Evolutionary conservation across 1,139 yeast genomes (phyloP).

Genomic region (Oligophagozyma castellii): DNA sequence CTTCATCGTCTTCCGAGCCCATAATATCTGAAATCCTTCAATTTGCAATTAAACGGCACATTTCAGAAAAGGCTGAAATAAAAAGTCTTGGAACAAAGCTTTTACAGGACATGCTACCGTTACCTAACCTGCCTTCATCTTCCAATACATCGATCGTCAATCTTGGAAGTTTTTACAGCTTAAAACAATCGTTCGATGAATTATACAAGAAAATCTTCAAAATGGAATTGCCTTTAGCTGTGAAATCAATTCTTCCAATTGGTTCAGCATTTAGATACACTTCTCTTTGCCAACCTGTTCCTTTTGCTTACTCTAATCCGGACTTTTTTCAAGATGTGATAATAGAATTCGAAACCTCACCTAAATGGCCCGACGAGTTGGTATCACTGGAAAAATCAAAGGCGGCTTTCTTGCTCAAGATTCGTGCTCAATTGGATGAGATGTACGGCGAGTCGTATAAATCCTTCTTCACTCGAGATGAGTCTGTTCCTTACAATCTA

Average conservation of each 20-base stretch:
- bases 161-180: conserved; percentile 37
- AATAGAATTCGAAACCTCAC: conserved; percentile 76
- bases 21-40: conserved; percentile 53
- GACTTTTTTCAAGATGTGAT: conserved; percentile 72
- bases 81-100: conserved; percentile 28
- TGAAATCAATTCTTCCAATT: conserved; percentile 61
- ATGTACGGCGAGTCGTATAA: conserved; percentile 39
- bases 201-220: conserved; percentile 37
- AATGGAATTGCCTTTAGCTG: conserved; percentile 51
- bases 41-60: conserved; percentile 50
- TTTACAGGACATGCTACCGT: conserved; percentile 42
- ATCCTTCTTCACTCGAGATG: conserved; percentile 49
- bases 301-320: conserved; percentile 64
- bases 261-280: conserved; percentile 62
- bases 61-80: conserved; percentile 35
- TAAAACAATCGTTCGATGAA: conserved; percentile 54
- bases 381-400: conserved; percentile 78
- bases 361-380: conserved; percentile 93
- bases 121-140: conserved; percentile 46
- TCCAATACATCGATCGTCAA: conserved; percentile 41
- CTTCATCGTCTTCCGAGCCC: conserved; percentile 43
- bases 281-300: conserved; percentile 66
- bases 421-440: conserved; percentile 40
- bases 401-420: conserved; percentile 71
- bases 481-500: conserved; percentile 50